Base-by-base conservation (phyloP, 164 flowering plant genomes). In the Nymphaea thermarum region DNA sequence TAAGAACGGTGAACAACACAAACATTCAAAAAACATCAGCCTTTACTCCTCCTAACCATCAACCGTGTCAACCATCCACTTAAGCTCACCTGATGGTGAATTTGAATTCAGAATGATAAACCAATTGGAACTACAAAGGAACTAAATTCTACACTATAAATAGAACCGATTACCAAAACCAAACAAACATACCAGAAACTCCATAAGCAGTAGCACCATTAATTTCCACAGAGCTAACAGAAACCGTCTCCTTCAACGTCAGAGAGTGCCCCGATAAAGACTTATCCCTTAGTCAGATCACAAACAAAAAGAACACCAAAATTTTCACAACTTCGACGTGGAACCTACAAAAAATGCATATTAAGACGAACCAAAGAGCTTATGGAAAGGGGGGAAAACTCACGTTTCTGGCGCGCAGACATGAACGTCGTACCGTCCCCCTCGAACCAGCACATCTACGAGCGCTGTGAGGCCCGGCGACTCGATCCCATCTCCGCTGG, bases 331-430 rank as follows among this genome's bases (percentile, higher is more conserved):
- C 36, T 25, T 25, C 36, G 36, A 25, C 36, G 36, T 25, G 36
- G 36, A 25, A 25, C 36, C 36, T 25, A 25, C 36, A 25, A 25
- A 25, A 25, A 25, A 25, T 25, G 36, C 36, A 25, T 25, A 25
- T 25, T 51, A 10, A 51, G 14, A 51, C 57, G 14, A 51, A 10
- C 57, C 57, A 51, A 10, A 51, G 57, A 51, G 57, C 57, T 51
- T 15, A 8, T 8, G 14, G 8, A 51, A 10, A 51, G 57, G 57
- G 14, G 57, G 4, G 57, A 51, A 47, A 75, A 75, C 92, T 64
- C 72, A 94, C 98, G 88, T 83, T 82, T 91, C 92, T 36, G 98
- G 98, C 64, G 96, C 98, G 78, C 93, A 85, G 73, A 94, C 96
- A 68, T 85, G 76, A 76, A 94, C 92, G 71, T 75, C 81, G 79